Conservation (phyloP, 192 early-diverging fungal species). For the Rhizophlyctis rosea region DNA sequence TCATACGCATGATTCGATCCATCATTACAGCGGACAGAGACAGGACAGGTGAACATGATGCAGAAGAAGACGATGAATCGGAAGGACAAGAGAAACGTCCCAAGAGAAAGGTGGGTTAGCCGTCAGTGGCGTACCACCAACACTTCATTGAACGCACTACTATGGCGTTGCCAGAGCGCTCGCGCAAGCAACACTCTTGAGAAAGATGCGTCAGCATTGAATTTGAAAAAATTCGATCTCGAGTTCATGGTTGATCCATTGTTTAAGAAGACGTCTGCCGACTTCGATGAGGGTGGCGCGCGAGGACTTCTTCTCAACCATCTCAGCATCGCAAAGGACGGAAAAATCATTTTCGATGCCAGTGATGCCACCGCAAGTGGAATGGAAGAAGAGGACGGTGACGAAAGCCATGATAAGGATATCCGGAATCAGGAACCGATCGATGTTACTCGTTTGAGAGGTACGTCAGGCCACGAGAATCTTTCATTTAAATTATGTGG, state of each 20-base stretch:
- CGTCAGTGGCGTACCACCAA: background rate
- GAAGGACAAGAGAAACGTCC: constrained; percentile 6
- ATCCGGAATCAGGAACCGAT: constrained; percentile 17
- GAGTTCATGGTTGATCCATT: constrained; percentile 93
- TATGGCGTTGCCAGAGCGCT: constrained; percentile 2
- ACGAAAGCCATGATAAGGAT: constrained; percentile 33
- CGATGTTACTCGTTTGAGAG: constrained; percentile 45
- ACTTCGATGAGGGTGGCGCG: constrained; percentile 97
- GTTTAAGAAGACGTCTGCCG: constrained; percentile 96
- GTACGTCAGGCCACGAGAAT: constrained; percentile 9
- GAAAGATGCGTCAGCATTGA: constrained; percentile 76
- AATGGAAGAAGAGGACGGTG: constrained; percentile 22
- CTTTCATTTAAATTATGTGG: background rate
- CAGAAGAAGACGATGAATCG: constrained; percentile 9
- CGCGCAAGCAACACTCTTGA: constrained; percentile 61
- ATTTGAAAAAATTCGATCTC: constrained; percentile 82
- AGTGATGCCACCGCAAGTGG: constrained; percentile 67
- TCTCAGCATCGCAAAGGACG: constrained; percentile 70
- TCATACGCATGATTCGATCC: background rate
- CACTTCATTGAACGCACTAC: background rate
- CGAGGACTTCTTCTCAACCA: constrained; percentile 88
- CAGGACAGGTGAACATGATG: constrained; percentile 13
- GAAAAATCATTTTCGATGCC: constrained; percentile 95
- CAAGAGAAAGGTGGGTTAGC: constrained; percentile 9
- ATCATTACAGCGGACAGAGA: constrained; percentile 17